Base-by-base conservation (phyloP, 805 yeast species). In the Wickerhamiella vanderwaltii region DNA sequence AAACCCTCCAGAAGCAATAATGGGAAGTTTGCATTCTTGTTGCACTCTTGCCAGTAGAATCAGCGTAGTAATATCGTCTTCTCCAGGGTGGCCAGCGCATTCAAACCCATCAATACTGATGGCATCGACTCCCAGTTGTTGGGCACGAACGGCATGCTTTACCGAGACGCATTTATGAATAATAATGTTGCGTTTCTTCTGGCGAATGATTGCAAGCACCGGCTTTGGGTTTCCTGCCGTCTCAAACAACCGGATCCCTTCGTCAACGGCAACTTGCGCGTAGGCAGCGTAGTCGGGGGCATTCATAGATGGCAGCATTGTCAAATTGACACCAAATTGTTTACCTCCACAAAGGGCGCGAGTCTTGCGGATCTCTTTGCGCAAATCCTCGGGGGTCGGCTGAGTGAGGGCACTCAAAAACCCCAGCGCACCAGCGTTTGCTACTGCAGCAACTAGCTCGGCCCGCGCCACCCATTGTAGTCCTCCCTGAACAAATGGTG, bases 81-180 rank as follows among this genome's bases (percentile, higher is more conserved):
- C 61, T n/a, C 62, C 62, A 15, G 62, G 62, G 41, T 58, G 62
- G 11, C 62, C 62, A 6, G 62, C 62, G 39, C 61, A 57, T 46
- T 57, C 59, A 32, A 54, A 57, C 6, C 62, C 62, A 31, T 58
- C 62, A 29, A 58, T 57, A 15, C 58, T 51, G 39, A 58, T 47
- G 30, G 57, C 56, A 24, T 55, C 53, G n/a, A 55, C 61, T 9
- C 61, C 61, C 13, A 53, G 45, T 20, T 40, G 26, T 48, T 58
- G 50, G 23, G 62, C 62, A 36, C 51, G 55, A 28, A 52, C 39
- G 3, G 62, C 62, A 39, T 58, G 61, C 38, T 43, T 43, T 37
- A 58, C 43, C 13, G 47, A 44, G 29, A 55, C 53, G 30, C 60
- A 56, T 45, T 58, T 58, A 51, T 58, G 62, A 43, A 58, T 57